A percentile compares a stretch with the other conserved stretches of the same genome.
Evolutionary conservation across 768 basidiomycete species (phyloP).

Genomic region (Phaeolepiota aurea): DNA sequence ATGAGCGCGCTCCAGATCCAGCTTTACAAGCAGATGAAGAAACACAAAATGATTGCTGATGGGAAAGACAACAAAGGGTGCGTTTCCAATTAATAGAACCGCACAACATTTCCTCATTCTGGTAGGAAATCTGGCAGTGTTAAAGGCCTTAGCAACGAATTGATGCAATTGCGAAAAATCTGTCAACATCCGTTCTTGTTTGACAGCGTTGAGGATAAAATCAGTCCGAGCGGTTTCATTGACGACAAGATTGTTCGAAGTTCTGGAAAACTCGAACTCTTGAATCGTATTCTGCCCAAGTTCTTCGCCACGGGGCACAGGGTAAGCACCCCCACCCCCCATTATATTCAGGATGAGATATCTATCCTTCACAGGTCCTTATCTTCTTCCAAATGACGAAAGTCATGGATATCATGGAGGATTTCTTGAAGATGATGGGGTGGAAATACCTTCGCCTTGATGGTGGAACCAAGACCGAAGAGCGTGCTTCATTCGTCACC

Average conservation of each 20-base stretch:
- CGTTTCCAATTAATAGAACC: slow-evolving; percentile 14
- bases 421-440: slow-evolving; percentile 82
- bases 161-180: slow-evolving; percentile 97
- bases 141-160: slow-evolving; percentile 86
- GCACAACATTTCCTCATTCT: slow-evolving; percentile 4
- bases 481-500: slow-evolving; percentile 80
- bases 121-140: slow-evolving; percentile 67
- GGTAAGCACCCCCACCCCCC: slow-evolving; percentile 32
- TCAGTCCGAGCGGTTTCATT: slow-evolving; percentile 74
- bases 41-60: slow-evolving; percentile 93
- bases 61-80: slow-evolving; percentile 72
- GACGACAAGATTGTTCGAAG: slow-evolving; percentile 81
- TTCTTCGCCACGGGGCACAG: slow-evolving; percentile 90
- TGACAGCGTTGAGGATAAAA: slow-evolving; percentile 89
- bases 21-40: slow-evolving; percentile 96
- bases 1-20: slow-evolving; percentile 91
- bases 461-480: slow-evolving; percentile 93
- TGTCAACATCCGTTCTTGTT: slow-evolving; percentile 98
- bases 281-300: slow-evolving; percentile 89
- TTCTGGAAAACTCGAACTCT: slow-evolving; percentile 90
- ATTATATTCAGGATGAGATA: neutral
- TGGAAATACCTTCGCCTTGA: slow-evolving; percentile 91
- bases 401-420: slow-evolving; percentile 98
- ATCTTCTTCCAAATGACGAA: slow-evolving; percentile 99
- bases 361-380: slow-evolving; percentile 53